Conservation (phyloP, 148 eudicot genomes). For the Cornus kousa region DNA sequence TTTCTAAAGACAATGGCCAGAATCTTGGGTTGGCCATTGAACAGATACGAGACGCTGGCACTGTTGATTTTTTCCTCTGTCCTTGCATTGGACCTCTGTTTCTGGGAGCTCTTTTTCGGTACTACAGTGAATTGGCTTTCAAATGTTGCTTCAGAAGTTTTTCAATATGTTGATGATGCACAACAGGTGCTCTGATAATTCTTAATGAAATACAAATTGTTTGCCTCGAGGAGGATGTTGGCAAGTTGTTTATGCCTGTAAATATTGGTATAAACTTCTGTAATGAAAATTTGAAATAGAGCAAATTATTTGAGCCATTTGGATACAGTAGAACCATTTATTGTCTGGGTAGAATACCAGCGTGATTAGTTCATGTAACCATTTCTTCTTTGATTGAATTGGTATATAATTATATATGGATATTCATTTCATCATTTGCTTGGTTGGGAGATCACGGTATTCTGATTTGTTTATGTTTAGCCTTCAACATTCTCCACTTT, state of each 20-base stretch:
- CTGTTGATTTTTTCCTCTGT: constrained; percentile 77
- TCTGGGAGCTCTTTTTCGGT: constrained; percentile 85
- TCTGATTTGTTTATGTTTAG: too few relatives aligned
- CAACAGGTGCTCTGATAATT: constrained; percentile 19
- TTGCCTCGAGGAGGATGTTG: neutral
- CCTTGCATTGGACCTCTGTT: constrained; percentile 86
- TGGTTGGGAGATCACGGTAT: too few relatives aligned
- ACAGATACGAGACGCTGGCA: constrained; percentile 81
- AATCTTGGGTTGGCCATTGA: constrained; percentile 79
- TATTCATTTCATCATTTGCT: too few relatives aligned
- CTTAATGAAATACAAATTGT: neutral
- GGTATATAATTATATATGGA: too few relatives aligned
- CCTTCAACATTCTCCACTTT: too few relatives aligned
- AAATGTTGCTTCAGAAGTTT: constrained; percentile 43
- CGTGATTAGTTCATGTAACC: too few relatives aligned
- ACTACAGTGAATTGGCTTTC: constrained; percentile 64
- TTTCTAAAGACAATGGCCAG: constrained; percentile 64
- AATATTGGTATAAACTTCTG: neutral
- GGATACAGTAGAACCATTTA: neutral
- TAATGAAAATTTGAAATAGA: neutral
- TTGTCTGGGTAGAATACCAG: neutral
- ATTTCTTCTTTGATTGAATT: too few relatives aligned
- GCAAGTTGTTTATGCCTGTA: constrained; percentile 10
- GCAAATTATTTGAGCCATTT: neutral
- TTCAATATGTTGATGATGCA: constrained; percentile 38